Percentiles rank a stretch among this genome's conserved stretches.
Conservation (phyloP, 1,284 basidiomycete genomes). For the Gastroboletus turbinatus region DNA sequence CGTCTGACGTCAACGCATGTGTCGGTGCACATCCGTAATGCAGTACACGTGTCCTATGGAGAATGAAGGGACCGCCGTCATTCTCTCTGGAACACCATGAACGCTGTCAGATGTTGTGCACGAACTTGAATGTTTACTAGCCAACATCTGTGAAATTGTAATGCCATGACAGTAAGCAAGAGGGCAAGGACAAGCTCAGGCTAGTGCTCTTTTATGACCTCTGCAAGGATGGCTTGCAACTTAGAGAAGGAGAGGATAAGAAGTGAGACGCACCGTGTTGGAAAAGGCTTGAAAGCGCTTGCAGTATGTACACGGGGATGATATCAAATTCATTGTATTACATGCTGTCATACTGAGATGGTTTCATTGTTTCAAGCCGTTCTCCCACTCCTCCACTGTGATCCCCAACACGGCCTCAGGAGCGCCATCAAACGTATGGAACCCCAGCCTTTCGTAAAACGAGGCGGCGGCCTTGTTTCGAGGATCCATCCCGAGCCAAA, state of each 20-base stretch:
- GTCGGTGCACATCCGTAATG: not conserved
- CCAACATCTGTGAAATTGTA: not conserved
- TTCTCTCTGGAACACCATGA: conserved; percentile 6
- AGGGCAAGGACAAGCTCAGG: not conserved
- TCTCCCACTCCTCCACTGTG: conserved; percentile 33
- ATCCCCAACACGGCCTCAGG: conserved; percentile 31
- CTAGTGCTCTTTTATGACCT: not conserved
- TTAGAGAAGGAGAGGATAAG: not conserved
- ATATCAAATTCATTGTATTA: not conserved
- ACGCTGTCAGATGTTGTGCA: not conserved
- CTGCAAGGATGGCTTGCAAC: not conserved
- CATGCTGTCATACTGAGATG: no score
- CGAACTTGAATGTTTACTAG: not conserved
- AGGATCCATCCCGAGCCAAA: conserved; percentile 33
- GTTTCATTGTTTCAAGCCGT: not conserved
- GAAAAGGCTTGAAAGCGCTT: no score
- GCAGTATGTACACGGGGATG: no score
- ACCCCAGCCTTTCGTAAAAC: conserved; percentile 31
- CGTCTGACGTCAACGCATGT: not conserved
- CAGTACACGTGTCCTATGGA: not conserved
- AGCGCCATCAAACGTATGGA: conserved; percentile 26
- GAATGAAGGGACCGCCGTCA: not conserved
- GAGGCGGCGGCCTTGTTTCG: conserved; percentile 24
- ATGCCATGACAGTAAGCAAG: not conserved
- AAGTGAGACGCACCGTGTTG: not conserved